Percentiles rank a stretch among this genome's conserved stretches.
phyloP scores from a whole-genome alignment of 306 rosid genomes.

The Bauhinia variegata region DNA sequence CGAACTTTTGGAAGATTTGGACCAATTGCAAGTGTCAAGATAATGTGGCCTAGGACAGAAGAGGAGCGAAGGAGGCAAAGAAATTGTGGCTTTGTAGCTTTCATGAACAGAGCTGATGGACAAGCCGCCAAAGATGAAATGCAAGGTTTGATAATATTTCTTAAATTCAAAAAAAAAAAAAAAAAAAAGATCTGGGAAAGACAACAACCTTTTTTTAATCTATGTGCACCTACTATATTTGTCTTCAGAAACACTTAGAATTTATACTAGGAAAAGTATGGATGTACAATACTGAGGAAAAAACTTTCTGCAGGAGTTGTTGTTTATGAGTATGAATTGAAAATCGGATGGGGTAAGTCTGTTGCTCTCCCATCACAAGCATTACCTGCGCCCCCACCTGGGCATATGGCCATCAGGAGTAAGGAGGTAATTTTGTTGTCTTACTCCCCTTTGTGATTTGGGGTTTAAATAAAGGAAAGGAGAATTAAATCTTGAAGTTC shows the following conservation, averaged over 20 bases:
- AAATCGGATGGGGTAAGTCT: constrained; percentile 99
- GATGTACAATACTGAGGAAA: constrained; percentile 27
- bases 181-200: not conserved
- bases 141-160: constrained; percentile 73
- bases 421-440: constrained; percentile 72
- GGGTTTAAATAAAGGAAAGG: not conserved
- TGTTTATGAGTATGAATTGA: constrained; percentile 96
- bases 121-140: constrained; percentile 99
- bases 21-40: constrained; percentile 99
- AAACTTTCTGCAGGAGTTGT: constrained; percentile 79
- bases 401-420: constrained; percentile 99
- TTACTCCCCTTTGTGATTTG: not conserved
- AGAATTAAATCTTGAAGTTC: not conserved
- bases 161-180: not conserved
- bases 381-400: constrained; percentile 98
- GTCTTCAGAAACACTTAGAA: constrained; percentile 12
- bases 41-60: constrained; percentile 99
- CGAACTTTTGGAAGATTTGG: constrained; percentile 99
- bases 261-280: constrained; percentile 27
- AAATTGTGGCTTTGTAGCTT: constrained; percentile 99
- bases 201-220: not conserved
- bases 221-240: constrained; percentile 7
- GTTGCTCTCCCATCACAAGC: constrained; percentile 99
- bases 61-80: constrained; percentile 99
- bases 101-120: constrained; percentile 98